These are phyloP conservation scores for Termitomyces heimii DNA, from an alignment of 768 basidiomycete genomes.

Conservation along the genomic window DNA sequence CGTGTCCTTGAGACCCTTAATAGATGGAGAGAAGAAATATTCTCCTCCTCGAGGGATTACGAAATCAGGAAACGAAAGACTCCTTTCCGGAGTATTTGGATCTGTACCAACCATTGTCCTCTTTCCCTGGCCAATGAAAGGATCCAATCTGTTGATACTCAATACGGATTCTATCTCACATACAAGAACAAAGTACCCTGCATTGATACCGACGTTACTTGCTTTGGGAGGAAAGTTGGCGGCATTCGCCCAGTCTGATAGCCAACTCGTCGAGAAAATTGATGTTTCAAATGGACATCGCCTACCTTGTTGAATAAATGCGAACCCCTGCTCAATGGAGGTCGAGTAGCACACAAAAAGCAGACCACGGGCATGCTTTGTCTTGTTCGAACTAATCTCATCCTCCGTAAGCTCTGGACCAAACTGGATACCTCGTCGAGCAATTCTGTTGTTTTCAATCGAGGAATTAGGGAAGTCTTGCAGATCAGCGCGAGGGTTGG, in stretches of 20 bases:
- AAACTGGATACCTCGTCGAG: conserved; percentile 44
- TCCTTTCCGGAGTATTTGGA: conserved; percentile 24
- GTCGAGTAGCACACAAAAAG: conserved; percentile 40
- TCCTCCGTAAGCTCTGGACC: conserved; percentile 41
- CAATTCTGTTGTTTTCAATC: conserved; percentile 30
- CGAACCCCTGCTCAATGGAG: conserved; percentile 33
- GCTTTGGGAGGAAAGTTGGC: conserved; percentile 26
- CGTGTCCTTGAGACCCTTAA: conserved; percentile 36
- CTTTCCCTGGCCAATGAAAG: conserved; percentile 34
- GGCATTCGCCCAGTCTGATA: conserved; percentile 33
- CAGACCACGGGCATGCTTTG: conserved; percentile 40
- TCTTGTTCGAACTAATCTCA: conserved; percentile 30
- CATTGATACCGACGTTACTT: conserved; percentile 14
- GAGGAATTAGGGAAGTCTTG: conserved; percentile 18
- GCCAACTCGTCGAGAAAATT: not conserved
- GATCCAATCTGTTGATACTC: conserved; percentile 35
- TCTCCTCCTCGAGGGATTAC: conserved; percentile 44
- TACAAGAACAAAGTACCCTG: conserved; percentile 20
- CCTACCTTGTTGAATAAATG: conserved; percentile 35
- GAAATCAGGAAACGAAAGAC: conserved; percentile 29
- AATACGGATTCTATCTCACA: not conserved
- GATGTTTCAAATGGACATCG: not conserved
- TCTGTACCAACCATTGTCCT: conserved; percentile 24
- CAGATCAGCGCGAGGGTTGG: conserved; percentile 38
- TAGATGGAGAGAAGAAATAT: conserved; percentile 47